These are phyloP conservation scores for Lipomyces chichibuensis DNA, from an alignment of 805 yeast genomes.

Conservation along the genomic window DNA sequence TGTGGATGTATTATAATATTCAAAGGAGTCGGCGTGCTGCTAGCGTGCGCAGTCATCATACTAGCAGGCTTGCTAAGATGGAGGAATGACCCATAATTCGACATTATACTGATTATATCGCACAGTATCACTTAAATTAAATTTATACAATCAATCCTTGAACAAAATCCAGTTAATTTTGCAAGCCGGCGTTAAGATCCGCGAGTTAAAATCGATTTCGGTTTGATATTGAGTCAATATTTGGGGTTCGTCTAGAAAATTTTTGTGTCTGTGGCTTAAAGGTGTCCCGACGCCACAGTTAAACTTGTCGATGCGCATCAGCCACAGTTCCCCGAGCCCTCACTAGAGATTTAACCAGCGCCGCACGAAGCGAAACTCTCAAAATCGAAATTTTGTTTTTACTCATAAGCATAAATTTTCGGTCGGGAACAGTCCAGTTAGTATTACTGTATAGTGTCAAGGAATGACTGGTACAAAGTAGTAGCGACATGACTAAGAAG, in stretches of 20 bases:
- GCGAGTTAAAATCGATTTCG: background rate
- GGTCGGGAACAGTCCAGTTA: background rate
- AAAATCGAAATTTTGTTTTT: no score
- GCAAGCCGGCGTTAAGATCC: background rate
- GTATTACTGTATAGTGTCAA: no score
- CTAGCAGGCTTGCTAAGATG: conserved; percentile 35
- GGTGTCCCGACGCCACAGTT: background rate
- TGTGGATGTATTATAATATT: conserved; percentile 38
- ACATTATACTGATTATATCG: conserved; percentile 4
- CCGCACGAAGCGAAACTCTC: background rate
- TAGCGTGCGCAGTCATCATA: conserved; percentile 7
- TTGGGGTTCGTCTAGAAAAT: background rate
- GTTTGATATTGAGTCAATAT: background rate
- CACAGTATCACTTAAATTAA: background rate
- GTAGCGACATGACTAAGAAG: background rate
- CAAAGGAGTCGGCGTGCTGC: conserved; percentile 32
- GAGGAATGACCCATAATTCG: conserved; percentile 25
- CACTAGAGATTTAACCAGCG: background rate
- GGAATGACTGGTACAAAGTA: background rate
- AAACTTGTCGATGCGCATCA: background rate
- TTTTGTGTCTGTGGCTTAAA: background rate
- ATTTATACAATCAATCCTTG: conserved; percentile 7
- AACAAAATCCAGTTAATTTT: background rate
- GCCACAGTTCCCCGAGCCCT: background rate
- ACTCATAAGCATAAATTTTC: background rate